A percentile compares a stretch with the other conserved stretches of the same genome.
Evolutionary conservation across 1,284 basidiomycete genomes (phyloP).

Genomic region (Boletus semigastroideus): DNA sequence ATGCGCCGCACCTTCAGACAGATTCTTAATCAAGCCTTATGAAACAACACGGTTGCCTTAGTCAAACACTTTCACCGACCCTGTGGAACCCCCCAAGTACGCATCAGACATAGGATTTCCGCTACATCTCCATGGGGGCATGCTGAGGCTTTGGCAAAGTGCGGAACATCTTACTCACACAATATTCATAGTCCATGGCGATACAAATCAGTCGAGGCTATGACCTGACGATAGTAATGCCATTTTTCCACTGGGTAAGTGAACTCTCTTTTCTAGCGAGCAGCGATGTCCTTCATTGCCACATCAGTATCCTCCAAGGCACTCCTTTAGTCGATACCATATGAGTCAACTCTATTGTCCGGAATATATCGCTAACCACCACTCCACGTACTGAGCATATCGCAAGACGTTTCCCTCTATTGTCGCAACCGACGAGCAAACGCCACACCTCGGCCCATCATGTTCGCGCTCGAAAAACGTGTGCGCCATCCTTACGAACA

Average conservation of each 20-base stretch:
- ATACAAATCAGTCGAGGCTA: conserved; percentile 19
- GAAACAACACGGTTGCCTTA: conserved; percentile 2
- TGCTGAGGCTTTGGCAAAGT: not conserved
- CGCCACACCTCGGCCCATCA: not conserved
- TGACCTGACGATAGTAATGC: conserved; percentile 12
- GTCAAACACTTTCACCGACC: not conserved
- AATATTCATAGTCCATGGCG: not conserved
- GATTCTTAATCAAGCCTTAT: conserved; percentile 10
- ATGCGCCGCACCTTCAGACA: not conserved
- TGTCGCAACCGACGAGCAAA: not conserved
- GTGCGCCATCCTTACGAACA: conserved; percentile 1
- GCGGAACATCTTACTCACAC: not conserved
- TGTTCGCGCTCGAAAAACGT: conserved; percentile 5
- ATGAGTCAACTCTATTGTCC: not conserved
- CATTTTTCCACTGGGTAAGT: not conserved
- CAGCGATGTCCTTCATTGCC: not conserved
- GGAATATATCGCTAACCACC: not conserved
- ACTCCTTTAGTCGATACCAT: conserved; percentile 2
- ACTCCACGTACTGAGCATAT: not conserved
- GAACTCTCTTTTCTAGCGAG: not conserved
- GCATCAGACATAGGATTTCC: conserved; percentile 3
- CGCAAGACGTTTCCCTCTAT: not conserved
- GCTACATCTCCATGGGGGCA: conserved; percentile 5
- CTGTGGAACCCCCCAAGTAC: not conserved
- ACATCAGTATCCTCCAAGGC: not conserved